Conservation (phyloP, 345 rosid genomes). For the Eucalyptus coolabah region DNA sequence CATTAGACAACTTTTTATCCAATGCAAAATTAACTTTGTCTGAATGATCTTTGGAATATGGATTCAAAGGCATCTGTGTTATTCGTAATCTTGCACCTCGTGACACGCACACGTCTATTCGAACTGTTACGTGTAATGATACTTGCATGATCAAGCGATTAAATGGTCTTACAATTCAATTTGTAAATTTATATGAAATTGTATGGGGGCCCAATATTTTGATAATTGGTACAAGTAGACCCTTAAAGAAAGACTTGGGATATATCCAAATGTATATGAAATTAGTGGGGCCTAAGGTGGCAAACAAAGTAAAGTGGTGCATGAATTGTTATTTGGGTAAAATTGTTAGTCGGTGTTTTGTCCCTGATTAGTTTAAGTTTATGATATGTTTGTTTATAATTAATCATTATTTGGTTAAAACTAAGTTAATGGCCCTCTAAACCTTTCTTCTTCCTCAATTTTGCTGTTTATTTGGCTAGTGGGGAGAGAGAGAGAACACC, state of each 20-base stretch:
- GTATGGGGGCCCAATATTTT: background rate
- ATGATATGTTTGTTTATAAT: background rate
- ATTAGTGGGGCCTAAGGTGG: background rate
- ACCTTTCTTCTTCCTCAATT: background rate
- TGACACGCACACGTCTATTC: background rate
- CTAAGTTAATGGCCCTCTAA: background rate
- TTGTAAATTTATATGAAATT: background rate
- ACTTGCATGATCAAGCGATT: background rate
- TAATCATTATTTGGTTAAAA: background rate
- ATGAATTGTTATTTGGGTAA: background rate
- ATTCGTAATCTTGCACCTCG: background rate
- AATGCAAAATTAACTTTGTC: background rate
- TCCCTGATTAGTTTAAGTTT: background rate
- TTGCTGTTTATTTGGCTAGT: background rate
- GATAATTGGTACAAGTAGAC: background rate
- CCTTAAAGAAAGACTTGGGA: background rate
- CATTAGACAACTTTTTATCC: background rate
- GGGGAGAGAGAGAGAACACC: background rate
- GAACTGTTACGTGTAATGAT: fast-evolving
- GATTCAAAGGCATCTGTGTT: background rate
- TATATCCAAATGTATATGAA: background rate
- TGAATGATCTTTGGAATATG: background rate
- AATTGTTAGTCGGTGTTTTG: background rate
- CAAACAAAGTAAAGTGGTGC: background rate
- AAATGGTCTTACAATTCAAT: background rate